phyloP scores from a whole-genome alignment of 352 stramenopile genomes.

The Thraustotheca clavata region DNA sequence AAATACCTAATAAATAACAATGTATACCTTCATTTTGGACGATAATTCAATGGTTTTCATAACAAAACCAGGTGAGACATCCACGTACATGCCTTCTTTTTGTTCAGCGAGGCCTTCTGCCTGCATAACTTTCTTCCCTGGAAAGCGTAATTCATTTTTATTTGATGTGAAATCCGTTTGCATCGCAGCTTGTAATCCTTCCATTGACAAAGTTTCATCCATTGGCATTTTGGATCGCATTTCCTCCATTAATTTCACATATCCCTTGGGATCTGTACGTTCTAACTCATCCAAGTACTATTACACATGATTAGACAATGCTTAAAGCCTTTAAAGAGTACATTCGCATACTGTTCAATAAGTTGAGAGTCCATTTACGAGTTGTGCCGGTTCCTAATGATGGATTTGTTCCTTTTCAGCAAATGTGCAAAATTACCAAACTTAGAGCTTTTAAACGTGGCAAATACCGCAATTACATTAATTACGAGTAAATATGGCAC shows the following conservation, averaged over 20 bases:
- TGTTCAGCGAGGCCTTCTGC: slow-evolving; percentile 39
- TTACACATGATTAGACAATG: background rate
- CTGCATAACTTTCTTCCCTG: slow-evolving; percentile 66
- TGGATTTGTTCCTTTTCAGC: too few relatives aligned
- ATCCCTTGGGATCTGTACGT: slow-evolving; percentile 53
- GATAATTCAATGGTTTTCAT: slow-evolving; percentile 61
- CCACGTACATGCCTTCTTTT: slow-evolving; percentile 61
- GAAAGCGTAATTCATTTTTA: slow-evolving; percentile 36
- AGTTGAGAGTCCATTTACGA: slow-evolving; percentile 52
- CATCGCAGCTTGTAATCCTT: slow-evolving; percentile 8
- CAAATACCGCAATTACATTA: too few relatives aligned
- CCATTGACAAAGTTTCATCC: slow-evolving; percentile 8
- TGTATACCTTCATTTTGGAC: slow-evolving; percentile 54
- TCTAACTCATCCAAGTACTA: slow-evolving; percentile 69
- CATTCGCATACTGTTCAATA: slow-evolving; percentile 68
- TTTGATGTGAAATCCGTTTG: background rate
- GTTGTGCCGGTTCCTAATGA: slow-evolving; percentile 19
- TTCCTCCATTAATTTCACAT: slow-evolving; percentile 47
- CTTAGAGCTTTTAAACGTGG: too few relatives aligned
- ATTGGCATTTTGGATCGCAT: slow-evolving; percentile 32
- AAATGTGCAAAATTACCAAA: too few relatives aligned
- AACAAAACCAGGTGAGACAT: slow-evolving; percentile 69
- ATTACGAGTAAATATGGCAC: too few relatives aligned
- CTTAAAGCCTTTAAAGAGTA: slow-evolving; percentile 22
- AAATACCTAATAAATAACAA: background rate